Evolutionary conservation across 2,329 filamentous ascomycete genomes (phyloP).

Genomic region (Rutstroemia sp.): DNA sequence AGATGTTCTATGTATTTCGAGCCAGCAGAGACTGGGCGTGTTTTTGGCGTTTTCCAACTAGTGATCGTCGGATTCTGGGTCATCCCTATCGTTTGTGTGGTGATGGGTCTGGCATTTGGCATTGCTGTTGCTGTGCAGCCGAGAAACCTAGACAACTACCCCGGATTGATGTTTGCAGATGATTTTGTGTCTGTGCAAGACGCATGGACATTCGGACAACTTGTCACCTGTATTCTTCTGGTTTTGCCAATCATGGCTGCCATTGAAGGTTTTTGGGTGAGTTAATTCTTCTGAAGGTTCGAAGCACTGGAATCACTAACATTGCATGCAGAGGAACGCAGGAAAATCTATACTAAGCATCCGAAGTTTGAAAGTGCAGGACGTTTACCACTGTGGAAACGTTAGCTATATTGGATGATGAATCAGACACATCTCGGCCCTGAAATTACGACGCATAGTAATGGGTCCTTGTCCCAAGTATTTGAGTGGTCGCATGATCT

Average conservation of each 20-base stretch:
- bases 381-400: too few relatives aligned
- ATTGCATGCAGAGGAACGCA: neutral
- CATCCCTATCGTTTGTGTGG: neutral
- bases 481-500: too few relatives aligned
- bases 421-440: too few relatives aligned
- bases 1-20: neutral
- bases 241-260: neutral
- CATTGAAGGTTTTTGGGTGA: neutral
- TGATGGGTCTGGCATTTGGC: neutral
- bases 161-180: neutral
- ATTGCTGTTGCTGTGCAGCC: neutral
- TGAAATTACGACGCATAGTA: too few relatives aligned
- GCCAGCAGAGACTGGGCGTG: neutral
- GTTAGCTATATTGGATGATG: too few relatives aligned
- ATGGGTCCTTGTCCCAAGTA: too few relatives aligned
- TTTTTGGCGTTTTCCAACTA: neutral
- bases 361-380: too few relatives aligned
- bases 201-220: conserved; percentile 3
- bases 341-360: neutral
- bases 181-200: neutral
- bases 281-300: neutral
- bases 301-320: neutral
- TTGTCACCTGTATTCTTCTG: neutral
- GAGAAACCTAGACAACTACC: neutral
- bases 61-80: neutral